These are phyloP conservation scores for Hortiboletus campestris DNA, from an alignment of 768 basidiomycete genomes.

Conservation along the genomic window DNA sequence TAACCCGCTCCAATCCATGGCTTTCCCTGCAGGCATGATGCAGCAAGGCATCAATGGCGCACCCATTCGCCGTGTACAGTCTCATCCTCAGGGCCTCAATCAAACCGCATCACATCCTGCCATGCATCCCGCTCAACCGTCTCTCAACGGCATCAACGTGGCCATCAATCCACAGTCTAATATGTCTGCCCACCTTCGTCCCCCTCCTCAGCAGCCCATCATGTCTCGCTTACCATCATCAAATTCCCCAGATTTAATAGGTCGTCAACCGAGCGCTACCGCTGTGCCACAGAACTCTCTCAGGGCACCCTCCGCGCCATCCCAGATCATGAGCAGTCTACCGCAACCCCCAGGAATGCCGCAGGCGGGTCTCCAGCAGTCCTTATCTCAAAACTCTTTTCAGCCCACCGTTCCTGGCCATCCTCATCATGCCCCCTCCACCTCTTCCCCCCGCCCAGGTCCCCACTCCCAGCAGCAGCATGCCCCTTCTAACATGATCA, in stretches of 20 bases:
- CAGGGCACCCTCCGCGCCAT: constrained; percentile 43
- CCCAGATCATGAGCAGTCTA: constrained; percentile 49
- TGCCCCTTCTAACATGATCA: constrained; percentile 28
- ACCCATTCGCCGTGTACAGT: constrained; percentile 51
- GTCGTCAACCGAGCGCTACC: constrained; percentile 37
- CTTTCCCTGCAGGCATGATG: constrained; percentile 43
- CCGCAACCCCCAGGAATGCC: constrained; percentile 35
- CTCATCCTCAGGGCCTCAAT: constrained; percentile 52
- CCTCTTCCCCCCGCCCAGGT: constrained; percentile 32
- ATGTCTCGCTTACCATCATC: constrained; percentile 35
- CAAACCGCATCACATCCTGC: constrained; percentile 36
- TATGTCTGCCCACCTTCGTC: constrained; percentile 39
- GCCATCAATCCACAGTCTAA: constrained; percentile 43
- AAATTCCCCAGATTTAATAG: constrained; percentile 46
- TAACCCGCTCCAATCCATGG: constrained; percentile 41
- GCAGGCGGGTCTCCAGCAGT: constrained; percentile 28
- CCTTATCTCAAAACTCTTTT: constrained; percentile 33
- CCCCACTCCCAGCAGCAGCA: constrained; percentile 30
- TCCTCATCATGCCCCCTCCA: constrained; percentile 29
- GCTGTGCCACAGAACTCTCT: constrained; percentile 43
- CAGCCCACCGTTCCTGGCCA: constrained; percentile 26
- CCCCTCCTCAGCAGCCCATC: constrained; percentile 36
- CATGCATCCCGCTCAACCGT: constrained; percentile 37
- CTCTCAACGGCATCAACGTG: constrained; percentile 40
- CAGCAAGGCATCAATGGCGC: constrained; percentile 37